Base-by-base conservation (phyloP, 352 stramenopile species). In the Discostella stelligera region DNA sequence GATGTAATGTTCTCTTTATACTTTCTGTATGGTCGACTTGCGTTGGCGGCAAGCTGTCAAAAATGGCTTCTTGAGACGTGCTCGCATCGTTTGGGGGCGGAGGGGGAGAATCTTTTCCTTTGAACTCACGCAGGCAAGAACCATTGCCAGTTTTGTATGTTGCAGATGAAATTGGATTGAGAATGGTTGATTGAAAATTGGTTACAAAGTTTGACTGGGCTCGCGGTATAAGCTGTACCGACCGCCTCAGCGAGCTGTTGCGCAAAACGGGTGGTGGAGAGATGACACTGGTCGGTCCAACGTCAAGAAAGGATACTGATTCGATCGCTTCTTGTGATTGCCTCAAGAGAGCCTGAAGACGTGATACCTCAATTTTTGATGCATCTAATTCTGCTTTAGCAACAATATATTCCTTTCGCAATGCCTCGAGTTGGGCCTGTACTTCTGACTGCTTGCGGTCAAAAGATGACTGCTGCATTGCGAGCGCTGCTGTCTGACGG, bases 291-390 rank as follows among this genome's bases (percentile, higher is more conserved):
- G 53, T 10, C 52, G 52, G 41, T 32, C 48, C 62, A 50, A 61
- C 37, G 20, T 80, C 56, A 56, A 44, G 56, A 49, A 79, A 84
- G 14, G 77, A 74, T 21, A 84, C 23, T 23, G 78, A 85, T 58
- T 75, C 49, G 6, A 85, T 20, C 20, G 72, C 72, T 60, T 48
- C 61, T 67, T 79, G 54, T 9, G 72, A 82, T 71, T 82, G 78
- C 46, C 63, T 80, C 13, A 85, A 53, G 21, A 85, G 71, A 30
- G 44, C 49, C 10, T 66, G 48, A 11, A 85, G 70, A 50, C 59
- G 66, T 13, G 27, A 18, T 46, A 73, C 53, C 66, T 85, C 78
- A 13, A 66, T 76, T 55, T 30, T 79, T 32, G 69, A 49, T 23
- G 41, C 27, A 44, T 82, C 64, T 32, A 85, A 13, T 30, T 77